These are phyloP conservation scores for Pulicaria dysenterica DNA, from an alignment of 129 eudicot genomes.

Conservation along the genomic window DNA sequence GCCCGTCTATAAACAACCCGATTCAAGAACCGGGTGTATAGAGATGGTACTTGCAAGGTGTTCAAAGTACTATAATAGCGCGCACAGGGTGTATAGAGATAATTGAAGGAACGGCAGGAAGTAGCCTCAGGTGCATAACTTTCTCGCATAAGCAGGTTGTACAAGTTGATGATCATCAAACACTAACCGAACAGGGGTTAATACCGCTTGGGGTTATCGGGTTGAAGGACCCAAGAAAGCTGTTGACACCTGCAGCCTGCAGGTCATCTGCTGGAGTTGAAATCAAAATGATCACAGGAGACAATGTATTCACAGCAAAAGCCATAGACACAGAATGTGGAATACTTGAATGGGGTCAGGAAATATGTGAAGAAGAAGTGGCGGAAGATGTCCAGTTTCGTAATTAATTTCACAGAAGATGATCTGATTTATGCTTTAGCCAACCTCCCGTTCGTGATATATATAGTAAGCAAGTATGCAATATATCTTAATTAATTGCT, in stretches of 20 bases:
- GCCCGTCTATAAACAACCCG: conserved; percentile 74
- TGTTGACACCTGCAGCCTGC: conserved; percentile 63
- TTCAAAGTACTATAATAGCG: conserved; percentile 44
- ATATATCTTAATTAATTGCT: too few relatives aligned
- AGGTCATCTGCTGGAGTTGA: conserved; percentile 74
- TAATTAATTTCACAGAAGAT: conserved; percentile 39
- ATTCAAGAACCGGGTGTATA: too few relatives aligned
- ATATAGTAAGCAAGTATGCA: not conserved
- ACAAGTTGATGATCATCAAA: conserved; percentile 25
- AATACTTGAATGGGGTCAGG: conserved; percentile 52
- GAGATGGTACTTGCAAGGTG: conserved; percentile 83
- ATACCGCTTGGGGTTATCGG: conserved; percentile 77
- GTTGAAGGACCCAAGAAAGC: conserved; percentile 77
- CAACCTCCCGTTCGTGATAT: not conserved
- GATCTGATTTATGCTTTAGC: not conserved
- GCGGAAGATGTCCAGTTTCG: conserved; percentile 72
- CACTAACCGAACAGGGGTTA: conserved; percentile 46
- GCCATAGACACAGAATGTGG: conserved; percentile 94
- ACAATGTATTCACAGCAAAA: conserved; percentile 87
- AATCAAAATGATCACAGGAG: conserved; percentile 89
- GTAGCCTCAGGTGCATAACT: conserved; percentile 90
- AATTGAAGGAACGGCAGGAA: conserved; percentile 90
- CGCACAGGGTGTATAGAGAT: conserved; percentile 45
- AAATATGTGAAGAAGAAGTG: conserved; percentile 41
- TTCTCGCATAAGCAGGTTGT: conserved; percentile 58